These are phyloP conservation scores for Coemansia sp. DNA, from an alignment of 192 early-diverging fungal species.

Conservation along the genomic window DNA sequence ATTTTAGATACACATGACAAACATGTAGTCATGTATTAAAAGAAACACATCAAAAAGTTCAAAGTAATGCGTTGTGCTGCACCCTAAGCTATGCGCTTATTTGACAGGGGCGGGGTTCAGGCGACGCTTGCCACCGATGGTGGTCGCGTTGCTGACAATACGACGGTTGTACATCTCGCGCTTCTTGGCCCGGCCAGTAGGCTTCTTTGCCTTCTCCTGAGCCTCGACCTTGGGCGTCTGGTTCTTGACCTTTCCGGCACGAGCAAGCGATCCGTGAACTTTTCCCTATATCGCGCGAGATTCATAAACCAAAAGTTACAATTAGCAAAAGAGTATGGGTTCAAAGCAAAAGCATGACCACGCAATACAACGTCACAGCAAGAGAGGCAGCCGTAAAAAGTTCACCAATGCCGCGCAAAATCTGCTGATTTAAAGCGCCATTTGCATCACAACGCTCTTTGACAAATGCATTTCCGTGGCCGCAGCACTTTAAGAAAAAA, in stretches of 20 bases:
- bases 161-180: slow-evolving; percentile 94
- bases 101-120: slow-evolving; percentile 54
- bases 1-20: not conserved
- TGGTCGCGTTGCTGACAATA: slow-evolving; percentile 88
- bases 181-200: slow-evolving; percentile 92
- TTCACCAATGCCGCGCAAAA: no score
- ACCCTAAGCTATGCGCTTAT: slow-evolving; percentile 7
- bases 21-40: not conserved
- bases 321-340: not conserved
- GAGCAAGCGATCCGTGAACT: slow-evolving; percentile 99
- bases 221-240: slow-evolving; percentile 98
- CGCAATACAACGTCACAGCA: not conserved
- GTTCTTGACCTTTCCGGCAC: slow-evolving; percentile 99
- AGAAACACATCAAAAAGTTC: not conserved
- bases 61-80: not conserved
- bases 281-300: slow-evolving; percentile 76
- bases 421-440: no score
- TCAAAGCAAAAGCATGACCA: not conserved
- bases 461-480: not conserved
- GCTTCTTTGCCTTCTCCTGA: slow-evolving; percentile 96
- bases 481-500: not conserved
- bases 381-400: no score
- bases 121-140: slow-evolving; percentile 83
- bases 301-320: not conserved
- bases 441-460: not conserved